phyloP scores from a whole-genome alignment of 2,329 filamentous ascomycete genomes.

The Orbilia brochopaga region DNA sequence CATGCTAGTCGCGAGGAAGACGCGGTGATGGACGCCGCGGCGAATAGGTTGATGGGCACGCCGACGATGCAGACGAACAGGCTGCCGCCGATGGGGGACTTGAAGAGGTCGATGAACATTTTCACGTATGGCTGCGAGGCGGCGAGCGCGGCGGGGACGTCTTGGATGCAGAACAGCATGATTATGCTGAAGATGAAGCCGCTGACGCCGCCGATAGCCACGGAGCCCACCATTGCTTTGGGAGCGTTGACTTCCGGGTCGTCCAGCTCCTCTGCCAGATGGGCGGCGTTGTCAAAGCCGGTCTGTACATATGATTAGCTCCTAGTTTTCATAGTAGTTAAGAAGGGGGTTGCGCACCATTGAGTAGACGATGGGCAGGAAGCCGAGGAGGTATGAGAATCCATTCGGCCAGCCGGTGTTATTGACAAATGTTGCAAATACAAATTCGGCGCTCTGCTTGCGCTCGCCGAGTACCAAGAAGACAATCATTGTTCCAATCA shows the following conservation, averaged over 20 bases:
- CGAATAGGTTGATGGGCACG: slow-evolving; percentile 49
- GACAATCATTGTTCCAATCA: slow-evolving; percentile 35
- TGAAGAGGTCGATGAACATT: slow-evolving; percentile 50
- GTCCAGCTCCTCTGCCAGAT: slow-evolving; percentile 49
- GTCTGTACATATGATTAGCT: slow-evolving; percentile 17
- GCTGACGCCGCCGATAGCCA: slow-evolving; percentile 37
- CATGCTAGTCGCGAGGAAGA: slow-evolving; percentile 48
- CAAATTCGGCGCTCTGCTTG: slow-evolving; percentile 41
- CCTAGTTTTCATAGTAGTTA: not conserved
- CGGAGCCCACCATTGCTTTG: slow-evolving; percentile 48
- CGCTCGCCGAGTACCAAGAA: slow-evolving; percentile 46
- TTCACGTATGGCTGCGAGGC: slow-evolving; percentile 45
- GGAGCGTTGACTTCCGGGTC: slow-evolving; percentile 47
- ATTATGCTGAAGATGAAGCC: slow-evolving; percentile 50
- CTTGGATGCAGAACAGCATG: slow-evolving; percentile 48
- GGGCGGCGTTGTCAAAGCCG: slow-evolving; percentile 47
- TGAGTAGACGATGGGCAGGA: slow-evolving; percentile 48
- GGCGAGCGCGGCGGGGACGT: slow-evolving; percentile 48
- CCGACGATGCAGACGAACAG: slow-evolving; percentile 46
- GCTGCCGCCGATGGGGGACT: slow-evolving; percentile 37
- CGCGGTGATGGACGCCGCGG: slow-evolving; percentile 44
- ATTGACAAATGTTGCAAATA: slow-evolving; percentile 45
- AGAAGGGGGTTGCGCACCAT: slow-evolving; percentile 25
- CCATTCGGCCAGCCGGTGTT: slow-evolving; percentile 47
- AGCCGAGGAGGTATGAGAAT: slow-evolving; percentile 23